Percentiles rank a stretch among this genome's conserved stretches.
These are phyloP conservation scores for Marsdenia floribunda DNA, from an alignment of 257 asterid genomes.

Conservation along the genomic window DNA sequence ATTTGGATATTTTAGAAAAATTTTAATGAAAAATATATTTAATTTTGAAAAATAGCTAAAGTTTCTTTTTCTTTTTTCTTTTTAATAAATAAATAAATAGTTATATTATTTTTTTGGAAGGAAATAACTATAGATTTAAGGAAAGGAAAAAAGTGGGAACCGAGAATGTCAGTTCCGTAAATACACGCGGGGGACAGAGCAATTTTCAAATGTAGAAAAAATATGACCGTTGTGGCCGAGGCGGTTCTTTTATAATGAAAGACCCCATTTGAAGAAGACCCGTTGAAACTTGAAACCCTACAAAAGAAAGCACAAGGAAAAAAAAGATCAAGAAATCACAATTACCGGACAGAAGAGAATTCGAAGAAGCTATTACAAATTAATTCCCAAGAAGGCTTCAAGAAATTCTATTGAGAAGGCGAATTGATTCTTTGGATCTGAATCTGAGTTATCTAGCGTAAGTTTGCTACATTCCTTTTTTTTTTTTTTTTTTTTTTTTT, in stretches of 20 bases:
- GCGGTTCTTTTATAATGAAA: not conserved
- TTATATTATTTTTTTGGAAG: no score
- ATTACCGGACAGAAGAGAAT: not conserved
- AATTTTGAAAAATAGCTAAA: no score
- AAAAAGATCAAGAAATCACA: constrained; percentile 5
- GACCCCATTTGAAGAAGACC: constrained; percentile 7
- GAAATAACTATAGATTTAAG: no score
- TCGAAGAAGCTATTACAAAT: not conserved
- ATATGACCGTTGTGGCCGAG: constrained; percentile 28
- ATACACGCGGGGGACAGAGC: not conserved
- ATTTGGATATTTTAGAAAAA: no score
- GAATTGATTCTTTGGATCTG: not conserved
- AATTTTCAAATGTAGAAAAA: not conserved
- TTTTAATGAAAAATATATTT: no score
- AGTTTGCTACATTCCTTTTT: constrained; percentile 1
- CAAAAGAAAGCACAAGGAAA: not conserved
- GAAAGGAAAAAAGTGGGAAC: not conserved
- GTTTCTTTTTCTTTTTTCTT: no score
- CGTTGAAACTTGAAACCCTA: not conserved
- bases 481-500: no score
- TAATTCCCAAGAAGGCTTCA: not conserved
- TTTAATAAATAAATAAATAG: no score
- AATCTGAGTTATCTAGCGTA: not conserved
- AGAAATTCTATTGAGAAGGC: not conserved
- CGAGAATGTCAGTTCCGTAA: constrained; percentile 6